Percentiles rank a stretch among this genome's conserved stretches.
Evolutionary conservation across 1,284 basidiomycete genomes (phyloP).

Genomic region (Apiotrichum laibachii): DNA sequence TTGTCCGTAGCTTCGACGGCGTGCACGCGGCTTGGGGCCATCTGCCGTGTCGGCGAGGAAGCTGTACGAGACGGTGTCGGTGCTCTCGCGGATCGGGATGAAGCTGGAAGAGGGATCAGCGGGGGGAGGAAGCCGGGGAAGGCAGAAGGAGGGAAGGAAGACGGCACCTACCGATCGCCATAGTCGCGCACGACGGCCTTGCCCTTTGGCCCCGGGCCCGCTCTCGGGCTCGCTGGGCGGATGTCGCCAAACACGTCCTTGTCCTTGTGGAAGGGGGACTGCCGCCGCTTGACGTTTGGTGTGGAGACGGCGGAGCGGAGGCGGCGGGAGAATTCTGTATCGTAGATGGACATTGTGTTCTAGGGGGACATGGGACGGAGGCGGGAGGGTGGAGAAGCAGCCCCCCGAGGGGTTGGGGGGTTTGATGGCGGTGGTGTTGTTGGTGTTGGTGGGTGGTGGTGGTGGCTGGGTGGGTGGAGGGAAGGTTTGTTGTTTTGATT

Average conservation of each 20-base stretch:
- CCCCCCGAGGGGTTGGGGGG: too few species aligned
- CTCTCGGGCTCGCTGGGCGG: slow-evolving; percentile 22
- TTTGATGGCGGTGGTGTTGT: too few species aligned
- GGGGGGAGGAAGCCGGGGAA: not conserved
- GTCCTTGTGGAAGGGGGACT: slow-evolving; percentile 3
- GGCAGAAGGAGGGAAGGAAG: not conserved
- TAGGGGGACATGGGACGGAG: slow-evolving; percentile 13
- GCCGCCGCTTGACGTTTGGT: slow-evolving; percentile 8
- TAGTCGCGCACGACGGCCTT: slow-evolving; percentile 46
- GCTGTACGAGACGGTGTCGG: slow-evolving; percentile 55
- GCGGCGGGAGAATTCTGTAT: slow-evolving; percentile 40
- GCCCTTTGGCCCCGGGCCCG: slow-evolving; percentile 29
- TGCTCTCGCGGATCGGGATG: slow-evolving; percentile 56
- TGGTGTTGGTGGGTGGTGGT: too few species aligned
- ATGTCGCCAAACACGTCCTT: slow-evolving; percentile 41
- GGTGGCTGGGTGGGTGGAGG: too few species aligned
- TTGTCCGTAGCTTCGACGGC: slow-evolving; percentile 41
- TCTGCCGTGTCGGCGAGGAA: slow-evolving; percentile 50
- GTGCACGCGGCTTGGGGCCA: slow-evolving; percentile 32
- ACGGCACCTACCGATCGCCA: slow-evolving; percentile 47
- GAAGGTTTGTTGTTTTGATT: too few species aligned
- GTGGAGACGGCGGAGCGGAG: slow-evolving; percentile 29
- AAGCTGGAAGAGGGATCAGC: slow-evolving; percentile 47
- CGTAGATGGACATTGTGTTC: slow-evolving; percentile 28
- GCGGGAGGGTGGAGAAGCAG: too few species aligned